Evolutionary conservation across 106 monocot species (phyloP).

Genomic region (Xerophyta viscosa): DNA sequence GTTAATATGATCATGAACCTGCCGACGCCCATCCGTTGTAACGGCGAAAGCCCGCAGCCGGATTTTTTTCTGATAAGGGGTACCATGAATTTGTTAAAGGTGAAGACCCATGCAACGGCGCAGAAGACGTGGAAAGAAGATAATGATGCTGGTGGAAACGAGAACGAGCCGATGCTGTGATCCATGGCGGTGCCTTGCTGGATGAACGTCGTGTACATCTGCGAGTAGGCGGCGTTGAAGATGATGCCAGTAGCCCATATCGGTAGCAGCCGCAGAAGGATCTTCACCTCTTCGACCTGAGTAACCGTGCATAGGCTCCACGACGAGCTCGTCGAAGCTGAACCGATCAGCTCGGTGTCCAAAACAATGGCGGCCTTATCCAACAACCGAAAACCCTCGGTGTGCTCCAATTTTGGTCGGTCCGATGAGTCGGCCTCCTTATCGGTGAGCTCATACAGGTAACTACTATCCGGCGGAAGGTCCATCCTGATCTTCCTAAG

Average conservation of each 20-base stretch:
- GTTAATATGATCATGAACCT: constrained; percentile 25
- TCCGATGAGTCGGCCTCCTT: neutral
- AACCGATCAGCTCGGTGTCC: no score
- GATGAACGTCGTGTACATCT: constrained; percentile 47
- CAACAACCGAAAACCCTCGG: constrained; percentile 18
- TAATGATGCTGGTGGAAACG: constrained; percentile 43
- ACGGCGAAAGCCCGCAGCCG: constrained; percentile 15
- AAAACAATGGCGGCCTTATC: constrained; percentile 35
- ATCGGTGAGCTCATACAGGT: constrained; percentile 5
- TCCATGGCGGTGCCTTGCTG: constrained; percentile 44
- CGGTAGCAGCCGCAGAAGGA: constrained; percentile 42
- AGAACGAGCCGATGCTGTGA: constrained; percentile 29
- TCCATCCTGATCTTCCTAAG: constrained; percentile 4
- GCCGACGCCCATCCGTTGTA: constrained; percentile 43
- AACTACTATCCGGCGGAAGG: constrained; percentile 4
- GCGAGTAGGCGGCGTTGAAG: constrained; percentile 26
- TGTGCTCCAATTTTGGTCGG: constrained; percentile 1
- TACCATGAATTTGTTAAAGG: constrained; percentile 19
- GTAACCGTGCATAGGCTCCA: constrained; percentile 38
- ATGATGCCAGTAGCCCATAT: constrained; percentile 42
- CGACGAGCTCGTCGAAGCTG: neutral
- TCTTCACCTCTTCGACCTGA: constrained; percentile 59
- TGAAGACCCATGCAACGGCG: constrained; percentile 20
- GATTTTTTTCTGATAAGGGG: constrained; percentile 8
- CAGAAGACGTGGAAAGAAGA: constrained; percentile 22